Conservation (phyloP, 495 filamentous ascomycete species). For the Platismatia glauca region DNA sequence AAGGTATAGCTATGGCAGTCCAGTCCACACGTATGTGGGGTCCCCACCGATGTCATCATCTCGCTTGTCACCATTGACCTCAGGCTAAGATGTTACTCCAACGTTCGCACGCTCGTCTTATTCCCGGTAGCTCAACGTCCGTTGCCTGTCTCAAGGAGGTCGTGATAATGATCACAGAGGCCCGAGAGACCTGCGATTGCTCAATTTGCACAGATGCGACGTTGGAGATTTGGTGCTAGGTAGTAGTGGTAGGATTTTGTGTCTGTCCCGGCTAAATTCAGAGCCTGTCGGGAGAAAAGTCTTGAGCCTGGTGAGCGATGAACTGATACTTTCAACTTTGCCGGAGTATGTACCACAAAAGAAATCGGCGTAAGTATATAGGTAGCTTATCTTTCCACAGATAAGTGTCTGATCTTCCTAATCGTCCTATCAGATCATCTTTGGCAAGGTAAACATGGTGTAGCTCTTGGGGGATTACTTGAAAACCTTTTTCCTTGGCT, state of each 20-base stretch:
- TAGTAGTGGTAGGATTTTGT: too few relatives aligned
- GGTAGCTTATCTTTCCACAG: background rate
- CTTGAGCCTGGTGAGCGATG: too few relatives aligned
- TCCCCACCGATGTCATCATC: background rate
- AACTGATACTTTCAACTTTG: too few relatives aligned
- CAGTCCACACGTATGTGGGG: background rate
- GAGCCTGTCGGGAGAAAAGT: background rate
- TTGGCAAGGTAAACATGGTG: background rate
- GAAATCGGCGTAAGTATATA: background rate
- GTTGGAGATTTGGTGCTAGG: too few relatives aligned
- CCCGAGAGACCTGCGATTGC: too few relatives aligned
- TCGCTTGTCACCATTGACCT: background rate
- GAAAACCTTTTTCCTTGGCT: background rate
- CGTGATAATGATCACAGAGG: background rate
- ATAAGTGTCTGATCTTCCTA: background rate
- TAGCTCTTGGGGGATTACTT: too few relatives aligned
- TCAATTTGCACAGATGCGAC: too few relatives aligned
- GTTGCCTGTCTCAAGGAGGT: background rate
- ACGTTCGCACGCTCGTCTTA: background rate
- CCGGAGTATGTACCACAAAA: too few relatives aligned
- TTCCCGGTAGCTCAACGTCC: background rate
- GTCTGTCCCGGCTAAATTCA: background rate
- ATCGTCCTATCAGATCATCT: background rate
- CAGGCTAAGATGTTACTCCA: background rate
- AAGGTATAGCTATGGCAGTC: background rate